Evolutionary conservation across 169 alveolate species (phyloP).

Genomic region (Plasmodium inui): DNA sequence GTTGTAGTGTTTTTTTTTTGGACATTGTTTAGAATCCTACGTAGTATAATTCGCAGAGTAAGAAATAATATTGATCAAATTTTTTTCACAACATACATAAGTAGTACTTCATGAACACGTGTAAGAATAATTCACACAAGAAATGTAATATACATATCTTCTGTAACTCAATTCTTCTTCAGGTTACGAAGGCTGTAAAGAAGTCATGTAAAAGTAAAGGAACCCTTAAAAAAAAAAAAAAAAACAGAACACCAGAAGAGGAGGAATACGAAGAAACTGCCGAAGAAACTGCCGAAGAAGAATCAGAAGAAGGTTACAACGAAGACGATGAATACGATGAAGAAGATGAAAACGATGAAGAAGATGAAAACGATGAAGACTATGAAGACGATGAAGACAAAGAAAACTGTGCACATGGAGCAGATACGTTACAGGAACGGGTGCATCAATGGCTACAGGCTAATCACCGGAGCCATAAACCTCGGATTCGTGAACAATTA

Average conservation of each 20-base stretch:
- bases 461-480: neutral
- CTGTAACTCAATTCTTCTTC: neutral
- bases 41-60: neutral
- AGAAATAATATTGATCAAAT: neutral
- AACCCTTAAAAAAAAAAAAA: neutral
- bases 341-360: neutral
- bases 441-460: neutral
- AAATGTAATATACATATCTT: neutral
- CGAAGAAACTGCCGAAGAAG: no score
- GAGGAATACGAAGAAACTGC: no score
- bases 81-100: neutral
- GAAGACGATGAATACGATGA: neutral
- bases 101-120: neutral
- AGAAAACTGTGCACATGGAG: neutral
- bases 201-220: neutral
- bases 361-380: neutral
- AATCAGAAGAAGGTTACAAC: neutral
- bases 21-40: neutral
- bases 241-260: no score
- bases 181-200: neutral
- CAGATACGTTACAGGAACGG: neutral
- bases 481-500: neutral
- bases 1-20: neutral
- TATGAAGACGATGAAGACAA: neutral
- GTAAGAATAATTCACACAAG: neutral